Evolutionary conservation across 768 basidiomycete genomes (phyloP).

Genomic region (Suillus weaverae): DNA sequence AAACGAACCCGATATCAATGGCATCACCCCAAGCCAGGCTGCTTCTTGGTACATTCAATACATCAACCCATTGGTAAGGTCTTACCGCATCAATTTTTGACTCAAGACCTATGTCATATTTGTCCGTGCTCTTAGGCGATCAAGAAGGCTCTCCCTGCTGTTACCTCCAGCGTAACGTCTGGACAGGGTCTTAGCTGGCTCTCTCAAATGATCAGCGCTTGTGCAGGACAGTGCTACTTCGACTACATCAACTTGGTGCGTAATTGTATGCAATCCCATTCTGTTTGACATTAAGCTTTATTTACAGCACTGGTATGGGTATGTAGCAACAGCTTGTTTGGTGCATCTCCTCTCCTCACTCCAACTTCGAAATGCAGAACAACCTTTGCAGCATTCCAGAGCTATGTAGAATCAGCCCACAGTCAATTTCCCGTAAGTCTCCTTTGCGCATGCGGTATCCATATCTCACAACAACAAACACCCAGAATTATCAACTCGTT

Average conservation of each 20-base stretch:
- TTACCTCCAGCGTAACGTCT: constrained; percentile 32
- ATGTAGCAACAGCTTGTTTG: not conserved
- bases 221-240: constrained; percentile 35
- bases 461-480: constrained; percentile 10
- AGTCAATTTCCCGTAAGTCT: constrained; percentile 27
- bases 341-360: not conserved
- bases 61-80: constrained; percentile 36
- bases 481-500: constrained; percentile 26
- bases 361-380: constrained; percentile 17
- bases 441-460: too few species aligned
- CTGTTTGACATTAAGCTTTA: not conserved
- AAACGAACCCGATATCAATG: constrained; percentile 38
- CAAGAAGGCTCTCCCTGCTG: constrained; percentile 39
- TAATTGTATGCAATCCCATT: not conserved
- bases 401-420: constrained; percentile 27
- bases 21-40: constrained; percentile 29
- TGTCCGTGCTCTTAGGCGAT: constrained; percentile 24
- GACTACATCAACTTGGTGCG: constrained; percentile 38
- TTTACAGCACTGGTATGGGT: constrained; percentile 33
- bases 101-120: not conserved
- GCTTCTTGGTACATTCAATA: constrained; percentile 38
- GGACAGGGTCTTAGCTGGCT: constrained; percentile 39
- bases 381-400: constrained; percentile 30
- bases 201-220: constrained; percentile 34
- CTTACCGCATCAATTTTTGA: not conserved